Evolutionary conservation across 2,329 filamentous ascomycete species (phyloP), one percentile per base, ranked within the genome.

Genomic region (Aspergillus vadensis): DNA sequence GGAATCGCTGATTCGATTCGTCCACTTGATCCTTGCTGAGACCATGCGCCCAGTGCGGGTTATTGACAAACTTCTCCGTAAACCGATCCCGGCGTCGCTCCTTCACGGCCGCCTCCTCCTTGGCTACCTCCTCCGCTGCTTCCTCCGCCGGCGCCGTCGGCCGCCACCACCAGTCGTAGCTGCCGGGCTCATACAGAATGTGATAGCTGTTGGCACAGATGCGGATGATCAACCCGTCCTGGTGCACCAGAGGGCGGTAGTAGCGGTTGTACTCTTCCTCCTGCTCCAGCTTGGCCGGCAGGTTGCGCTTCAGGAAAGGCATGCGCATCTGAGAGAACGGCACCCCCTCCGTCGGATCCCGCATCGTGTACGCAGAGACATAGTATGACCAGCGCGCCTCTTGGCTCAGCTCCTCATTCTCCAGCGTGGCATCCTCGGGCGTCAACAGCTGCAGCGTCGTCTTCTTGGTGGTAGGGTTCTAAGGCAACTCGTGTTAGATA

Each of bases 341-440:
- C 2, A 95, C 84, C 14, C 91, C 91, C 76, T 95, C 91, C 0
- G 95, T 99, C 2, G 91, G 91, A 71, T 97, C 92, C 23, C 93
- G 85, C 64, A 92, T 91, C 67, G 92, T 91, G 76, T 91, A 98
- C 0, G 93, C 92, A 17, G 94, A 93, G 59, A 97, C 91, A 74
- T 99, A 99, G 79, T 96, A 96, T 69, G 94, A 91, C 95, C 95
- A 99, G 41, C 87, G 81, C 63, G 83, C 83, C 65, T 87, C 83
- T 4, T 81, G 77, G 55, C 81, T 83, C 23, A 87, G 84, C 63
- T 92, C 88, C 59, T 89, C 88, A 54, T 88, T 86, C 71, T 95
- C 90, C 81, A 97, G 82, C 0, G 86, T 88, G 1, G 82, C 89
- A 67, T 97, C 92, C 66, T 96, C 91, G 71, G 89, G 89, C 68